Conservation (phyloP, 345 rosid genomes). For the Hibiscus mutabilis region DNA sequence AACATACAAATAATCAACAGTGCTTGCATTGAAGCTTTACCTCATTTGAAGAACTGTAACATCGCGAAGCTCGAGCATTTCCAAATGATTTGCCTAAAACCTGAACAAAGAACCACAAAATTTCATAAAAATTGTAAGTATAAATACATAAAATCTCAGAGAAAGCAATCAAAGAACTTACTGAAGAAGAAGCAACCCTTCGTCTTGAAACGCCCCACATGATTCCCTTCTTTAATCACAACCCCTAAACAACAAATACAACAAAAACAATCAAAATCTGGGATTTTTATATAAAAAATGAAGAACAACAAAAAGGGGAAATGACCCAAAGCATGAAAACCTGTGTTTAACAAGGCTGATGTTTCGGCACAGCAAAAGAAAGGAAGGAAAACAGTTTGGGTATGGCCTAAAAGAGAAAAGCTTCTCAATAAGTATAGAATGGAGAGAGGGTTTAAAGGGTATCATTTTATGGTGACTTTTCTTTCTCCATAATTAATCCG, state of each 20-base stretch:
- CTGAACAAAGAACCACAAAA: conserved; percentile 5
- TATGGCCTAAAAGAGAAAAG: neutral
- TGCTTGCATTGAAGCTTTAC: conserved; percentile 12
- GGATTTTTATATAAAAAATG: neutral
- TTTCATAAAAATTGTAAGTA: neutral
- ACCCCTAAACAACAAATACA: neutral
- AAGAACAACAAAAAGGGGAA: neutral
- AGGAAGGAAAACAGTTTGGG: neutral
- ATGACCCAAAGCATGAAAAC: neutral
- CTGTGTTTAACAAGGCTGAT: neutral
- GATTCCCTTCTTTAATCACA: conserved; percentile 2
- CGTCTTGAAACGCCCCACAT: conserved; percentile 30
- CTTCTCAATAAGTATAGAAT: neutral
- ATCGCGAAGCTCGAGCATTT: neutral
- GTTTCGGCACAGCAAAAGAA: neutral
- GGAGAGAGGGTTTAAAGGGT: neutral
- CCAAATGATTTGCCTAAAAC: conserved; percentile 18
- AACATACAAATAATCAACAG: neutral
- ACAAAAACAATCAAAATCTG: neutral
- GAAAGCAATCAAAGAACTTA: conserved; percentile 13
- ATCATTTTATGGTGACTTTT: neutral
- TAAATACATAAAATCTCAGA: neutral
- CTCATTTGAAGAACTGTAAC: conserved; percentile 19
- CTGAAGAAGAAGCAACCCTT: conserved; percentile 20
- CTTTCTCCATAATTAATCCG: neutral